Evolutionary conservation across 768 basidiomycete genomes (phyloP).

Genomic region (Lanmaoa pseudosensibilis): DNA sequence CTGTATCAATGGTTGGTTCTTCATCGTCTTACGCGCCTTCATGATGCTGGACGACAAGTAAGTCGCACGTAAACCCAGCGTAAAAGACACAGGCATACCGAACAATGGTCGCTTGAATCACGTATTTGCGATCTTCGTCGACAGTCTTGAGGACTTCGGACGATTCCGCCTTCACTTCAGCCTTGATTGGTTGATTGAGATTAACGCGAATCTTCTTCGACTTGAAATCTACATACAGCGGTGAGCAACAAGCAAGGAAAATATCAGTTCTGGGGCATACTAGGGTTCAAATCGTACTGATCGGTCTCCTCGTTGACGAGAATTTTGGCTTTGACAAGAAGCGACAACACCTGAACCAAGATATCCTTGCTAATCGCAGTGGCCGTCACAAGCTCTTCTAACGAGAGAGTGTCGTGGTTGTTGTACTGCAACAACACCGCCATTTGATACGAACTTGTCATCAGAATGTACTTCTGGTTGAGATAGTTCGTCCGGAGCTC

Average conservation of each 20-base stretch:
- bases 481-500: conserved; percentile 93
- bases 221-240: conserved; percentile 63
- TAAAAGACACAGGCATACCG: conserved; percentile 39
- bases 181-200: conserved; percentile 89
- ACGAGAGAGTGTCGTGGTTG: conserved; percentile 79
- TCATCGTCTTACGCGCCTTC: conserved; percentile 95
- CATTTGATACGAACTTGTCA: conserved; percentile 95
- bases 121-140: conserved; percentile 95
- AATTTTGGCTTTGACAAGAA: conserved; percentile 87
- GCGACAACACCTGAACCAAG: conserved; percentile 57
- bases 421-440: conserved; percentile 95
- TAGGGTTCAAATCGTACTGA: conserved; percentile 90
- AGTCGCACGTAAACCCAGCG: neutral
- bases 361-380: conserved; percentile 82
- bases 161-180: conserved; percentile 90
- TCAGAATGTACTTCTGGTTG: conserved; percentile 92
- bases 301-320: conserved; percentile 86
- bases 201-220: conserved; percentile 93
- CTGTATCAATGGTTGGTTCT: conserved; percentile 86
- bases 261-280: conserved; percentile 33
- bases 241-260: neutral
- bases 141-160: conserved; percentile 90
- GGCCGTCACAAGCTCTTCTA: conserved; percentile 75
- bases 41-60: conserved; percentile 61
- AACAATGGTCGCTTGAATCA: conserved; percentile 93